Conservation (phyloP, 2,329 filamentous ascomycete species). For the Ustilaginoidea virens region DNA sequence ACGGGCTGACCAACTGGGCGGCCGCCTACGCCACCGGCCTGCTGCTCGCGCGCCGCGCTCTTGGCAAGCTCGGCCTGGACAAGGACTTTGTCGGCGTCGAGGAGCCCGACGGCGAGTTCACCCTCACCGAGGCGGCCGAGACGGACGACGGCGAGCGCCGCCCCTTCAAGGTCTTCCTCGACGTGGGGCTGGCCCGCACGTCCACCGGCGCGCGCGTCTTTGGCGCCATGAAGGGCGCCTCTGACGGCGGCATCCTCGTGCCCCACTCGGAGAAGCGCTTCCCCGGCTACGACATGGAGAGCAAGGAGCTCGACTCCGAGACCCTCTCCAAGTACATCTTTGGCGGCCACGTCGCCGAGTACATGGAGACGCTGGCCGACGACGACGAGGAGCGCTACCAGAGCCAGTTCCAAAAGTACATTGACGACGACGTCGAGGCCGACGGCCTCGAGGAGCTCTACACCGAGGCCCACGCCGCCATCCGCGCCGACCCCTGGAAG, state of each 20-base stretch:
- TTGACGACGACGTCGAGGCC: slow-evolving; percentile 91
- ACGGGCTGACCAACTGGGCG: slow-evolving; percentile 99
- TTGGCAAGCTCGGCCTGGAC: slow-evolving; percentile 93
- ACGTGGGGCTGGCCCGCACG: slow-evolving; percentile 93
- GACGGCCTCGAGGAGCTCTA: slow-evolving; percentile 96
- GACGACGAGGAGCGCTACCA: slow-evolving; percentile 99
- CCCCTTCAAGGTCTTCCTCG: slow-evolving; percentile 98
- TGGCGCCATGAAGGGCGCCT: slow-evolving; percentile 98
- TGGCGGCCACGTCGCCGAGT: slow-evolving; percentile 95
- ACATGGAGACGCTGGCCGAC: slow-evolving; percentile 99
- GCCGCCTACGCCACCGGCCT: slow-evolving; percentile 95
- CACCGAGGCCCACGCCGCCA: slow-evolving; percentile 84
- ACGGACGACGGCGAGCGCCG: slow-evolving; percentile 83
- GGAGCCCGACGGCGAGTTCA: slow-evolving; percentile 93
- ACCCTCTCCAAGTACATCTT: slow-evolving; percentile 98
- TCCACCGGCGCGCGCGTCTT: slow-evolving; percentile 98
- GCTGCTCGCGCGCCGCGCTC: slow-evolving; percentile 86
- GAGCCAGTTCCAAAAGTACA: slow-evolving; percentile 95
- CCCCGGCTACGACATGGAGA: slow-evolving; percentile 95
- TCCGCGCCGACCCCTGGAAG: slow-evolving; percentile 97
- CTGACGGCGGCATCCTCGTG: slow-evolving; percentile 90
- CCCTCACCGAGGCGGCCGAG: slow-evolving; percentile 86
- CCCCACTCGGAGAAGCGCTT: slow-evolving; percentile 99
- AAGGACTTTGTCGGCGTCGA: slow-evolving; percentile 90
- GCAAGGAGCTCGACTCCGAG: slow-evolving; percentile 95